Evolutionary conservation across 2,329 filamentous ascomycete species (phyloP).

Genomic region (Neurospora sp.): DNA sequence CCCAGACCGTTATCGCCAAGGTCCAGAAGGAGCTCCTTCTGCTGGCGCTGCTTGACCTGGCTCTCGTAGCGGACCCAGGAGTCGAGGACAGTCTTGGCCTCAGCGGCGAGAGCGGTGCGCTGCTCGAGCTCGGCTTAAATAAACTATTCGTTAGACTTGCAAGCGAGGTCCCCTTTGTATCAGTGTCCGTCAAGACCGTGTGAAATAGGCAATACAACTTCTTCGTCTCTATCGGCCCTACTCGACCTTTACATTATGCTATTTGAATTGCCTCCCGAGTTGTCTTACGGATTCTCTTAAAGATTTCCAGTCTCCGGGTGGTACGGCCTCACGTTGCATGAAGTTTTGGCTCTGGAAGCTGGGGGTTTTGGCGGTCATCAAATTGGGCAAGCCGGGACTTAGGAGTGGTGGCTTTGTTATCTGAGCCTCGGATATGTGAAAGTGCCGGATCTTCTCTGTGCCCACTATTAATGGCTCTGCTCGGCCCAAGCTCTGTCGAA

Average conservation of each 20-base stretch:
- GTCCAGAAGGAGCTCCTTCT: constrained; percentile 97
- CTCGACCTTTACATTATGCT: not conserved
- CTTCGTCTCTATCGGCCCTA: constrained; percentile 5
- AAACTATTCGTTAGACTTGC: constrained; percentile 16
- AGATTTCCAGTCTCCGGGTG: not conserved
- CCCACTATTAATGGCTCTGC: not conserved
- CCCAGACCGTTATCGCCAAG: constrained; percentile 88
- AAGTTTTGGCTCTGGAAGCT: not conserved
- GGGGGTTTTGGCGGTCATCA: not conserved
- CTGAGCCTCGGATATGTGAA: not conserved
- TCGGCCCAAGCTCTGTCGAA: not conserved
- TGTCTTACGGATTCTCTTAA: not conserved
- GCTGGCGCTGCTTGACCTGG: constrained; percentile 98
- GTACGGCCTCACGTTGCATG: not conserved
- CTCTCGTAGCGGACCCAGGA: constrained; percentile 98
- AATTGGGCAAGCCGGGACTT: not conserved
- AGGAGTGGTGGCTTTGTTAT: not conserved
- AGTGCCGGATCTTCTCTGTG: not conserved
- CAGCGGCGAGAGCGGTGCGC: constrained; percentile 78
- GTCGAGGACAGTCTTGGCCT: constrained; percentile 93
- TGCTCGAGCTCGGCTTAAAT: constrained; percentile 84
- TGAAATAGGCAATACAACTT: constrained; percentile 48
- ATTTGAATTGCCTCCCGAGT: not conserved
- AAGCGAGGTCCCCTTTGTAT: constrained; percentile 40
- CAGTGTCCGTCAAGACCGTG: constrained; percentile 49